Percentiles rank a stretch among this genome's conserved stretches.
These are phyloP conservation scores for Erodium maritimum DNA, from an alignment of 345 rosid species.

Conservation along the genomic window DNA sequence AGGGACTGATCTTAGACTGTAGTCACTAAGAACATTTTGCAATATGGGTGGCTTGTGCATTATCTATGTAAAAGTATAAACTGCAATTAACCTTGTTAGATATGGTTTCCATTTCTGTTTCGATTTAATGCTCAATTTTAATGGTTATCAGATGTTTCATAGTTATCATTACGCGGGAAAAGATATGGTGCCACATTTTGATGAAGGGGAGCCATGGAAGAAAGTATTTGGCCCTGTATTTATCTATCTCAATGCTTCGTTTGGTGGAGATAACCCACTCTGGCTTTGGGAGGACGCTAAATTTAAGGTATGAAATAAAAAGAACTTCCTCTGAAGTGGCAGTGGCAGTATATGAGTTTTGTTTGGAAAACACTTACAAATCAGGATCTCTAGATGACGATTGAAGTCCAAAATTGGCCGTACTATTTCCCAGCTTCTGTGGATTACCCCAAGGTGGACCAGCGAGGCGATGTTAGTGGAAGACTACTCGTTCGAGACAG, in stretches of 20 bases:
- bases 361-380: background rate
- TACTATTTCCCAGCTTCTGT: constrained; percentile 59
- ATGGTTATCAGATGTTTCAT: constrained; percentile 50
- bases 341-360: background rate
- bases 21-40: background rate
- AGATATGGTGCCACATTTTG: constrained; percentile 45
- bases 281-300: constrained; percentile 81
- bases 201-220: constrained; percentile 60
- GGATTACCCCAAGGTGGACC: constrained; percentile 49
- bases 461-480: constrained; percentile 54
- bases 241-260: constrained; percentile 53
- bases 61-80: no score
- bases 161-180: constrained; percentile 83
- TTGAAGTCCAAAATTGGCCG: constrained; percentile 70
- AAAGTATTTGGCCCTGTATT: constrained; percentile 89
- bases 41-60: no score
- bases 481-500: constrained; percentile 56
- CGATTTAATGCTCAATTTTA: background rate
- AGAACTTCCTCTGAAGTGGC: background rate
- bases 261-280: constrained; percentile 29
- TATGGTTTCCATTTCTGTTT: background rate
- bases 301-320: constrained; percentile 34
- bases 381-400: constrained; percentile 28
- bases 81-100: no score
- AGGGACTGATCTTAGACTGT: constrained; percentile 9